phyloP scores from a whole-genome alignment of 257 asterid genomes.

The Marsdenia floribunda region DNA sequence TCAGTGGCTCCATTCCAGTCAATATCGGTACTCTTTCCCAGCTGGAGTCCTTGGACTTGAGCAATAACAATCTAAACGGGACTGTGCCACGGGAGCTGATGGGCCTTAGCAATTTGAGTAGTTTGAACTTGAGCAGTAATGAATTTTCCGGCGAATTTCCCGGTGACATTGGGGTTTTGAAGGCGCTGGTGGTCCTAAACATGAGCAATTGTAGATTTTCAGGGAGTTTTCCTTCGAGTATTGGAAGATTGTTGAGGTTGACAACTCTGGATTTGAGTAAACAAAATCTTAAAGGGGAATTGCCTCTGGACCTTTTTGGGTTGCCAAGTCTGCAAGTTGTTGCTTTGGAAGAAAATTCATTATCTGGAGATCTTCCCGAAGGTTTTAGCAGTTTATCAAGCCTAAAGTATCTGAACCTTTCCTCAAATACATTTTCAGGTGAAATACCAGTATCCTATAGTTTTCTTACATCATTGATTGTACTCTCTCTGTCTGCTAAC shows the following conservation, averaged over 20 bases:
- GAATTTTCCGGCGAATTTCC: conserved; percentile 45
- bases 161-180: conserved; percentile 36
- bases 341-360: conserved; percentile 52
- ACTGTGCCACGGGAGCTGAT: conserved; percentile 46
- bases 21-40: conserved; percentile 38
- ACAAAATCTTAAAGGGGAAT: conserved; percentile 68
- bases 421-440: conserved; percentile 55
- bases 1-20: conserved; percentile 45
- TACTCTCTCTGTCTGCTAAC: conserved; percentile 39
- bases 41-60: conserved; percentile 55
- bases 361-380: conserved; percentile 69
- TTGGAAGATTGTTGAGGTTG: conserved; percentile 57
- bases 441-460: conserved; percentile 62
- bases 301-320: conserved; percentile 71
- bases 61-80: conserved; percentile 51
- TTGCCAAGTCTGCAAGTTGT: conserved; percentile 58
- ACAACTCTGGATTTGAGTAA: conserved; percentile 62
- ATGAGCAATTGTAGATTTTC: conserved; percentile 71
- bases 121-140: conserved; percentile 57
- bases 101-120: conserved; percentile 57
- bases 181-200: conserved; percentile 50
- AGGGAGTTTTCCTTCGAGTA: conserved; percentile 50
- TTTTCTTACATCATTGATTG: conserved; percentile 51
- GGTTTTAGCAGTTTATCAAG: conserved; percentile 80
- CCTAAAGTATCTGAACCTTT: conserved; percentile 59